These are phyloP conservation scores for Penicillium coffeae DNA, from an alignment of 495 filamentous ascomycete species.

Conservation along the genomic window DNA sequence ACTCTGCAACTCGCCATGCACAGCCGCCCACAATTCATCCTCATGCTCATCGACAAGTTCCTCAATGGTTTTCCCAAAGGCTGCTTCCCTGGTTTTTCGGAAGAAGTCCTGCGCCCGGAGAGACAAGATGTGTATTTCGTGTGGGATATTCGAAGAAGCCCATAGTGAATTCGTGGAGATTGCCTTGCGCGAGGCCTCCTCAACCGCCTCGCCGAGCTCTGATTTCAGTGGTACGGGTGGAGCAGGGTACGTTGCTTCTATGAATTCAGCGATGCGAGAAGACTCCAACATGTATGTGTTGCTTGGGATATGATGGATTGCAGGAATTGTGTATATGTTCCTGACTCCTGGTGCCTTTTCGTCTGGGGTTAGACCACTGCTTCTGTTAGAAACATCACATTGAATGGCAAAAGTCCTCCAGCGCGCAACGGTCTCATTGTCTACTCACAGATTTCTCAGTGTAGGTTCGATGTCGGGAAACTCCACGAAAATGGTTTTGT, in stretches of 20 bases:
- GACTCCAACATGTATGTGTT: constrained; percentile 43
- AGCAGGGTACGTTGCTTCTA: constrained; percentile 36
- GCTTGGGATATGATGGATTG: constrained; percentile 38
- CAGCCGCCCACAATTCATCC: constrained; percentile 24
- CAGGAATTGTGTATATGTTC: constrained; percentile 38
- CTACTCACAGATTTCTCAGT: constrained; percentile 36
- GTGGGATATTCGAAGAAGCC: constrained; percentile 26
- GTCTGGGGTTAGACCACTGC: constrained; percentile 22
- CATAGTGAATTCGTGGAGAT: constrained; percentile 16
- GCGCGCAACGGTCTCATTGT: too few species aligned
- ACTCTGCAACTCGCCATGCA: constrained; percentile 17
- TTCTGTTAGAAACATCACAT: too few species aligned
- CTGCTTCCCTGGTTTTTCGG: constrained; percentile 34
- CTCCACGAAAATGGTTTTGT: constrained; percentile 37
- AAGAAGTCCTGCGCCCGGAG: constrained; percentile 37
- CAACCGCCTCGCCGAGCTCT: constrained; percentile 31
- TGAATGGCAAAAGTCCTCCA: background rate
- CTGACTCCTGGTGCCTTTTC: constrained; percentile 17
- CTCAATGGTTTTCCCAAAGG: constrained; percentile 30
- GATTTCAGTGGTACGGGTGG: constrained; percentile 31
- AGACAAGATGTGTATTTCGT: constrained; percentile 35
- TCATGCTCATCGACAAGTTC: constrained; percentile 31
- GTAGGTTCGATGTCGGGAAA: constrained; percentile 43
- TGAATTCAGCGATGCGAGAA: constrained; percentile 32
- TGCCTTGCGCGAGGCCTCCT: constrained; percentile 24